These are phyloP conservation scores for Aspergillus quadrilineatus DNA, from an alignment of 2,329 filamentous ascomycete species.

Conservation along the genomic window DNA sequence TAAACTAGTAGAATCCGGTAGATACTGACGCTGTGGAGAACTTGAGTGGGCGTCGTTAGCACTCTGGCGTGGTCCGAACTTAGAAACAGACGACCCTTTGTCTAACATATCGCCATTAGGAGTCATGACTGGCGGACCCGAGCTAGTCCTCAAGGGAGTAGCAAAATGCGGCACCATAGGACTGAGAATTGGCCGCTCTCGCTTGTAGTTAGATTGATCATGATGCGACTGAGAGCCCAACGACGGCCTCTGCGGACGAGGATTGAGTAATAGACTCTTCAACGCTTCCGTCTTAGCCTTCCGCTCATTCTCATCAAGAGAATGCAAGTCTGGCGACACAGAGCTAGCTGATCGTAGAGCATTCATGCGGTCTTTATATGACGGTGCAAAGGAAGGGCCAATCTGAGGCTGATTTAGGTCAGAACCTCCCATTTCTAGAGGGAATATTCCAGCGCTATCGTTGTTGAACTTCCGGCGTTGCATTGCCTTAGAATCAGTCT, in stretches of 20 bases:
- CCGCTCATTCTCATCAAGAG: slow-evolving; percentile 41
- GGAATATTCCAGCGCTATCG: slow-evolving; percentile 59
- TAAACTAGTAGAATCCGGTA: slow-evolving; percentile 33
- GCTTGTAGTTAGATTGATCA: slow-evolving; percentile 22
- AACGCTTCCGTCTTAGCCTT: slow-evolving; percentile 46
- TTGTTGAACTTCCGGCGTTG: slow-evolving; percentile 47
- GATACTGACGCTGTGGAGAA: slow-evolving; percentile 23
- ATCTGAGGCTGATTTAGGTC: slow-evolving; percentile 53
- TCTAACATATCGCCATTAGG: slow-evolving; percentile 19
- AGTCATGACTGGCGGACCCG: slow-evolving; percentile 33
- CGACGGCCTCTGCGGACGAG: slow-evolving; percentile 37
- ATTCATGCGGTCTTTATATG: slow-evolving; percentile 48
- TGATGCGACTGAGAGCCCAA: slow-evolving; percentile 30
- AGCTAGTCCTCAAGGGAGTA: slow-evolving; percentile 33
- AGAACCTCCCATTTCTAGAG: slow-evolving; percentile 66
- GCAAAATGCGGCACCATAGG: slow-evolving; percentile 30
- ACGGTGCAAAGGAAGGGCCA: slow-evolving; percentile 67
- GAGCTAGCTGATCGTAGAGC: slow-evolving; percentile 41
- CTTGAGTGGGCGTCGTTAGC: slow-evolving; percentile 25
- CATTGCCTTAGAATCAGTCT: slow-evolving; percentile 38
- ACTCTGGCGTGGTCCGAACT: slow-evolving; percentile 23
- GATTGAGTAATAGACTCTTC: slow-evolving; percentile 48
- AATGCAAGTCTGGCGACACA: slow-evolving; percentile 28
- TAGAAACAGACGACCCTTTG: slow-evolving; percentile 18
- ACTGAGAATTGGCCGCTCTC: slow-evolving; percentile 18